Base-by-base conservation (phyloP, 495 filamentous ascomycete species). In the Xylaria curta region DNA sequence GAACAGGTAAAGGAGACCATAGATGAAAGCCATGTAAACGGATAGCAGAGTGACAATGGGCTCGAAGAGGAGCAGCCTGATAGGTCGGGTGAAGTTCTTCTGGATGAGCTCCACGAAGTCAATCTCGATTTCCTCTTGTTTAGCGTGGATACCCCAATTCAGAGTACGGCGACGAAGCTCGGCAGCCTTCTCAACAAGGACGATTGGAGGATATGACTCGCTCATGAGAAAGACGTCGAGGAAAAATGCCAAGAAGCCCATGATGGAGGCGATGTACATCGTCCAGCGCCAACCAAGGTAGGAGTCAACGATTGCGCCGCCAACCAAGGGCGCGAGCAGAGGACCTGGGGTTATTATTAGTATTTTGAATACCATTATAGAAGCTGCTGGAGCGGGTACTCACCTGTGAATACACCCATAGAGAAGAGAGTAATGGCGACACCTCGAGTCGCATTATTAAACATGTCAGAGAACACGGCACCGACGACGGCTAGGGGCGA, bases 141-240 rank as follows among this genome's bases (percentile, higher is more conserved):
- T 97, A 59, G 94, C 93, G 82, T 97, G 94, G 73, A 97, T 97
- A 58, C 93, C 94, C 94, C 94, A 97, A 82, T 97, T 97, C 77
- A 89, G 88, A 8, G 94, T 97, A 56, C 91, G 82, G 13, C 93
- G 92, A 60, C 94, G 91, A 26, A 97, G 85, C 67, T 94, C 90
- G 1, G 87, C 79, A 6, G 94, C 94, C 81, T 97, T 97, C 33
- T 82, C 78, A 62, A 96, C 87, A 0, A 97, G 85, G 64, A 97
- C 90, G 4, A 93, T 83, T 0, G 94, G 93, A 21, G 94, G 93
- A 76, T 97, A 97, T 0, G 94, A 93, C 81, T 97, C 94, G 72
- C 88, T 70, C 38, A 97, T 84, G 83, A 94, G 94, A 68, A 95
- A 42, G 3, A 95, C 66, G 75, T 92, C 87, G 47, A 97, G 82